Conservation (phyloP, 1,284 basidiomycete genomes). For the Irpex sp. region DNA sequence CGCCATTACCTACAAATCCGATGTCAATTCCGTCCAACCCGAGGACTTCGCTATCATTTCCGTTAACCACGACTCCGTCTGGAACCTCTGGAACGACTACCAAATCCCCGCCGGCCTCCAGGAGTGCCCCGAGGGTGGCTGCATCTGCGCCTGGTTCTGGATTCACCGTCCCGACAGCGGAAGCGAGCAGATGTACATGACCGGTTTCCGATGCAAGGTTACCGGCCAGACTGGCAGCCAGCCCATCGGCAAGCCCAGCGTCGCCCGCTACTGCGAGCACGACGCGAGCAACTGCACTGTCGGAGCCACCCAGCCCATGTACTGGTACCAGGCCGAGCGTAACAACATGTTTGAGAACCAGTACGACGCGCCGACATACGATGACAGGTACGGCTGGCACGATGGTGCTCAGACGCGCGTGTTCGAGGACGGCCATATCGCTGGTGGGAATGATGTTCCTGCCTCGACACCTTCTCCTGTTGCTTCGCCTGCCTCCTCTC, state of each 20-base stretch:
- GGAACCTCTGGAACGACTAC: constrained; percentile 61
- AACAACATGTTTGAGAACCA: constrained; percentile 59
- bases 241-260: constrained; percentile 44
- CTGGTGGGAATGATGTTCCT: neutral
- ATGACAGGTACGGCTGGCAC: constrained; percentile 50
- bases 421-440: constrained; percentile 35
- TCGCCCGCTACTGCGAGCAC: constrained; percentile 52
- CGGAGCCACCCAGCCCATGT: constrained; percentile 59
- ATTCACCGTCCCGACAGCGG: constrained; percentile 35
- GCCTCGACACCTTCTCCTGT: neutral
- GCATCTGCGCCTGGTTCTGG: constrained; percentile 73
- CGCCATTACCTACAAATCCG: constrained; percentile 66
- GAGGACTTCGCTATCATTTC: constrained; percentile 69
- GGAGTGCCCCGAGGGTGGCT: constrained; percentile 55
- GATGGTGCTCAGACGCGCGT: constrained; percentile 63
- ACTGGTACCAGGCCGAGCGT: constrained; percentile 56
- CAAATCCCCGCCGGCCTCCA: constrained; percentile 63
- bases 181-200: constrained; percentile 55
- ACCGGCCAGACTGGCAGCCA: constrained; percentile 48
- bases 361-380: constrained; percentile 52
- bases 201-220: constrained; percentile 67
- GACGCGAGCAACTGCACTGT: constrained; percentile 63
- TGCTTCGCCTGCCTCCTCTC: neutral
- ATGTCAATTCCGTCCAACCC: constrained; percentile 50
- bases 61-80: constrained; percentile 69